Evolutionary conservation across 163 green algal genomes (phyloP).

Genomic region (Chlorella variabilis): DNA sequence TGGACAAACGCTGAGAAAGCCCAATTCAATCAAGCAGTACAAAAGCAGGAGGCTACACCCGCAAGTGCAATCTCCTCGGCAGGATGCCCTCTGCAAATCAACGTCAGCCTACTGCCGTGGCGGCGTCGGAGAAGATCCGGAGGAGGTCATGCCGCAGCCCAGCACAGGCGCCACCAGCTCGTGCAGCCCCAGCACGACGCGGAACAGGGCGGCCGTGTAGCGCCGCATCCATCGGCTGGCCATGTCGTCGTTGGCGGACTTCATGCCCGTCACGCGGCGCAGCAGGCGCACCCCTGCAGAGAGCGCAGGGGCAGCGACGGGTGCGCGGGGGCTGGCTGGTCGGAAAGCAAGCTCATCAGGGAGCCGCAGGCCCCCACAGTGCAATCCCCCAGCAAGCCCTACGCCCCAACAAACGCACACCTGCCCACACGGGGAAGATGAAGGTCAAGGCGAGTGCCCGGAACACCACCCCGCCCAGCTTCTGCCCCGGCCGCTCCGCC

Average conservation of each 20-base stretch:
- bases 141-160: conserved; percentile 32
- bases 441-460: background rate
- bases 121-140: too few relatives aligned
- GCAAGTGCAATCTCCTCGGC: too few relatives aligned
- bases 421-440: conserved; percentile 33
- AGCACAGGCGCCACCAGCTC: conserved; percentile 27
- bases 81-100: too few relatives aligned
- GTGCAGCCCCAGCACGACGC: background rate
- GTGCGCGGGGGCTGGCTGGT: too few relatives aligned
- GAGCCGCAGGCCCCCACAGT: too few relatives aligned
- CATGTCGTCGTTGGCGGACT: background rate
- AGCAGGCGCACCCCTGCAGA: conserved; percentile 6
- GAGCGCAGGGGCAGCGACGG: background rate
- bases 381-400: too few relatives aligned
- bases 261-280: conserved; percentile 3
- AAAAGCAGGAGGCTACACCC: too few relatives aligned
- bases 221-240: background rate
- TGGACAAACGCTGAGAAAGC: too few relatives aligned
- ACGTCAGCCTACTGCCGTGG: too few relatives aligned
- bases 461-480: conserved; percentile 21
- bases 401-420: too few relatives aligned
- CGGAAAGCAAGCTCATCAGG: too few relatives aligned
- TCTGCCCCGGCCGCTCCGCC: background rate
- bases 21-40: too few relatives aligned
- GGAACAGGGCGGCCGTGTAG: conserved; percentile 14